Evolutionary conservation across 139 green algal species (phyloP).

Genomic region (Edaphochlamys debaryana): DNA sequence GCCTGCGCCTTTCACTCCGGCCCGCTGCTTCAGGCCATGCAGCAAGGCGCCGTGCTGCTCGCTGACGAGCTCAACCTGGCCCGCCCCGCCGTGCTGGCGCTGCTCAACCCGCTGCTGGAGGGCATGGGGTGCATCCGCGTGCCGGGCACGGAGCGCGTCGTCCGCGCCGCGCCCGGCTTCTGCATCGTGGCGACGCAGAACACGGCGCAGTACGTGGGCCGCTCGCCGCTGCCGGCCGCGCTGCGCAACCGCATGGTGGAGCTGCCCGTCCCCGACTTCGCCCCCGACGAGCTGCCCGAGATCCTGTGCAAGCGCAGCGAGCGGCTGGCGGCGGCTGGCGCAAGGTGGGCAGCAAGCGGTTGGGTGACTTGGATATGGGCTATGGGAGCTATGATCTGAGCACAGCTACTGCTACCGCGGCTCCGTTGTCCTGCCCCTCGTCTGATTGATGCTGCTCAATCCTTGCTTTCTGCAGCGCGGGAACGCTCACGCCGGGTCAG

Average conservation of each 20-base stretch:
- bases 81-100: slow-evolving; percentile 27
- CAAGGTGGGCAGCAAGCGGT: too few species aligned
- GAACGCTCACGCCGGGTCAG: background rate
- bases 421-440: too few species aligned
- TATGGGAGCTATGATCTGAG: too few species aligned
- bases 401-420: too few species aligned
- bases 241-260: slow-evolving; percentile 55
- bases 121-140: slow-evolving; percentile 15
- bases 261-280: slow-evolving; percentile 41
- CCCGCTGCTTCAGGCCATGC: slow-evolving; percentile 42
- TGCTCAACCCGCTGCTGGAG: slow-evolving; percentile 53
- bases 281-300: slow-evolving; percentile 26
- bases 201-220: slow-evolving; percentile 2
- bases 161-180: slow-evolving; percentile 40
- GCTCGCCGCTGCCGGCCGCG: slow-evolving; percentile 40
- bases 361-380: too few species aligned
- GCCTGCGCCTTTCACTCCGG: slow-evolving; percentile 44
- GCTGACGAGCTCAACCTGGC: slow-evolving; percentile 60
- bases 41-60: slow-evolving; percentile 47
- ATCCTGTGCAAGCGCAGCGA: slow-evolving; percentile 17
- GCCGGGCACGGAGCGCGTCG: slow-evolving; percentile 23
- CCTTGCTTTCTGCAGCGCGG: too few species aligned
- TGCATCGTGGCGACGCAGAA: slow-evolving; percentile 59
- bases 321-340: background rate
- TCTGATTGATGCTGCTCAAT: too few species aligned